Conservation (phyloP, 2,329 filamentous ascomycete genomes). For the Botrytis tulipae region DNA sequence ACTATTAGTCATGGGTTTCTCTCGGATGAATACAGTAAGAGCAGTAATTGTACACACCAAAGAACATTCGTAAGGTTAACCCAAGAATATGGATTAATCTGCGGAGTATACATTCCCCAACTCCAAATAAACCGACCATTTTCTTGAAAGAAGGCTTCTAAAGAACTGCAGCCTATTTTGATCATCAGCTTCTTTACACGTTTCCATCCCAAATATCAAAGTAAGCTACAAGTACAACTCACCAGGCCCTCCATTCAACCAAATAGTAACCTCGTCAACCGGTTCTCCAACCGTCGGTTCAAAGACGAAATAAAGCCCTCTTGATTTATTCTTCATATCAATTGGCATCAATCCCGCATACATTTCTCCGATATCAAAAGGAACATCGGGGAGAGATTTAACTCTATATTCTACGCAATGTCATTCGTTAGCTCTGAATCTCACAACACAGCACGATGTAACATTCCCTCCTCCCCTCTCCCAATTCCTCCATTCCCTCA, state of each 20-base stretch:
- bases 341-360: constrained; percentile 50
- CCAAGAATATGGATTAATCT: constrained; percentile 38
- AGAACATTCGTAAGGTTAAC: constrained; percentile 45
- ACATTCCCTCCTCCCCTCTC: no score
- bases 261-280: constrained; percentile 49
- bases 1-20: constrained; percentile 42
- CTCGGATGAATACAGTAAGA: neutral
- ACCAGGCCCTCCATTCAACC: constrained; percentile 40
- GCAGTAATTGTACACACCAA: constrained; percentile 32
- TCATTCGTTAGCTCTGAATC: neutral
- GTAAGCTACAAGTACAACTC: neutral
- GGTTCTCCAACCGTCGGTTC: constrained; percentile 48
- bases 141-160: constrained; percentile 40
- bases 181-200: neutral
- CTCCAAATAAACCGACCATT: constrained; percentile 41
- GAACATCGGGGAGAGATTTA: neutral
- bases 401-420: neutral
- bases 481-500: neutral
- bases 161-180: constrained; percentile 42
- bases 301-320: constrained; percentile 52
- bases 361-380: constrained; percentile 21
- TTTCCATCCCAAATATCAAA: neutral
- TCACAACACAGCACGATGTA: no score
- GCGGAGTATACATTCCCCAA: constrained; percentile 30
- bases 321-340: constrained; percentile 43